Evolutionary conservation across 805 yeast species (phyloP), one percentile per base, ranked within the genome.

Genomic region (Cyberlindnera maritima): DNA sequence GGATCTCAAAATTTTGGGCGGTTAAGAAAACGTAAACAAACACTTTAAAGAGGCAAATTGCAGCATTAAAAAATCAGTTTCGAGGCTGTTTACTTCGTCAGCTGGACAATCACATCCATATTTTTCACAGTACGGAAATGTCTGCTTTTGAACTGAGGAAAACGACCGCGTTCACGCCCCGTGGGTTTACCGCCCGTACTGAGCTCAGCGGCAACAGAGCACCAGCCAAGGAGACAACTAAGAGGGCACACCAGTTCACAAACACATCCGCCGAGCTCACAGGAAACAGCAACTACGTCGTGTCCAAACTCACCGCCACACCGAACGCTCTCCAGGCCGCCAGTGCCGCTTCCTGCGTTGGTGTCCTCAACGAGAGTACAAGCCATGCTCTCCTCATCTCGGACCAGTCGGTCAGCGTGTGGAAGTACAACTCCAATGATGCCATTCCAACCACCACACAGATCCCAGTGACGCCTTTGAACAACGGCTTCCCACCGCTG

Each of bases 391-490:
- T 66, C 12, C 52, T 66, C 26, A 49, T 54, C 15, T 44, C 59
- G 14, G 71, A 69, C n/a, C 65, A 72, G 20, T 69, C 78, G 31
- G 72, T 85, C 18, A 74, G 77, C 56, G 82, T 83, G 6, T 90
- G 96, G 91, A 71, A 76, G 44, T 85, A 83, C 59, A 69, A 72
- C 44, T 76, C 89, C 1, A 75, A 77, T 12, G 88, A 86, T 54
- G 68, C 71, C 26, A 64, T 73, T 2, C 89, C 94, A 0, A 62
- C 76, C 13, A 75, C 83, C 2, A 68, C 77, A 36, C 77, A 80
- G 47, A 77, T 83, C 47, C 80, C 60, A 9, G 59, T 56, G 5
- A 39, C 43, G 5, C 62, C 61, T 5, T 40, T 59, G 10, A 60
- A 61, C 47, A 47, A 50, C 38, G 64, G 62, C 2, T 56, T 67